A percentile compares a stretch with the other conserved stretches of the same genome.
Conservation (phyloP, 2,329 filamentous ascomycete species). For the Penicillium sp. region DNA sequence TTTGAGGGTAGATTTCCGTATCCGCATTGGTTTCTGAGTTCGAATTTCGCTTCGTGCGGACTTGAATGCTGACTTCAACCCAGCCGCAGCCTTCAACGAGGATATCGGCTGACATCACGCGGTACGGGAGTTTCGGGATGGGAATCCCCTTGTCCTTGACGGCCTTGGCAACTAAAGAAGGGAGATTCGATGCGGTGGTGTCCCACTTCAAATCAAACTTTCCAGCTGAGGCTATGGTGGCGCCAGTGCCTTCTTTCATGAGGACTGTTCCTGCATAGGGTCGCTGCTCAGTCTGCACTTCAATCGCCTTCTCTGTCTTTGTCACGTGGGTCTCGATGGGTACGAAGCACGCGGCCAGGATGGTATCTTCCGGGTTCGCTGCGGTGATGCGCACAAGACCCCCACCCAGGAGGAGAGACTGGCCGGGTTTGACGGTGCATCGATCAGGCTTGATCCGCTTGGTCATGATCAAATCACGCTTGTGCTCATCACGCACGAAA, state of each 20-base stretch:
- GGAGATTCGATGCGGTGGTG: constrained; percentile 76
- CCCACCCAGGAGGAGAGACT: constrained; percentile 81
- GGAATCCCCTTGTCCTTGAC: constrained; percentile 62
- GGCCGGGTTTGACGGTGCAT: constrained; percentile 68
- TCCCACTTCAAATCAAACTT: constrained; percentile 75
- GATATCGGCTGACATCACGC: constrained; percentile 77
- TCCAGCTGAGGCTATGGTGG: constrained; percentile 69
- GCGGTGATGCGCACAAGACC: constrained; percentile 89
- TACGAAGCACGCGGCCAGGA: constrained; percentile 86
- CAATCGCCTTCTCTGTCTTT: constrained; percentile 74
- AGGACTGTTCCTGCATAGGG: constrained; percentile 65
- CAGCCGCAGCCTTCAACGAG: constrained; percentile 91
- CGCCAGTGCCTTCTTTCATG: constrained; percentile 58
- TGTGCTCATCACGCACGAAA: constrained; percentile 68
- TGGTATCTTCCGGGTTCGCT: constrained; percentile 60
- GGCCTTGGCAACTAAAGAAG: constrained; percentile 69
- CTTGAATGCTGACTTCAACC: constrained; percentile 84
- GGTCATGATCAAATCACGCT: constrained; percentile 74
- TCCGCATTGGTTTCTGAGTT: constrained; percentile 32
- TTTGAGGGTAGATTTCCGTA: constrained; percentile 53
- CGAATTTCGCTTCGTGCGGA: constrained; percentile 57
- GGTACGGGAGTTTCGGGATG: constrained; percentile 65
- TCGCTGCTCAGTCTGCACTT: constrained; percentile 66
- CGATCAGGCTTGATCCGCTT: constrained; percentile 73
- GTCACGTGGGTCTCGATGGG: constrained; percentile 77